Evolutionary conservation across 2,329 filamentous ascomycete genomes (phyloP).

Genomic region (Thielaviopsis punctulata): DNA sequence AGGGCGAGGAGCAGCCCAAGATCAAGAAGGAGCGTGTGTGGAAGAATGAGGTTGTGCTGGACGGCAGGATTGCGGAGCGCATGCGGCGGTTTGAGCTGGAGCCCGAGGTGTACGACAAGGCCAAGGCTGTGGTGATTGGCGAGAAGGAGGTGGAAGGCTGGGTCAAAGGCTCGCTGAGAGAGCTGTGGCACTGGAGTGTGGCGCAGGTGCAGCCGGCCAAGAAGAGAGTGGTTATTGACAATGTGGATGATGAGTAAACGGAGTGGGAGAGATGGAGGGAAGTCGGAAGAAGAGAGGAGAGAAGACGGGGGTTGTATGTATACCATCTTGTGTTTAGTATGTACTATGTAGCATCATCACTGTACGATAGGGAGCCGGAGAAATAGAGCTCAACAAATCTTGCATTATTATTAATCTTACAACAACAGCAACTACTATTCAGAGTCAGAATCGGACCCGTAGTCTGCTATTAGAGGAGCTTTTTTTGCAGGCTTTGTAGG

Average conservation of each 20-base stretch:
- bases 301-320: background rate
- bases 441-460: slow-evolving; percentile 28
- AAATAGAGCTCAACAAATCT: background rate
- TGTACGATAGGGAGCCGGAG: background rate
- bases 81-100: slow-evolving; percentile 66
- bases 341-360: slow-evolving; percentile 8
- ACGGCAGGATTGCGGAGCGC: slow-evolving; percentile 54
- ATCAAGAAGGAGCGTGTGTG: slow-evolving; percentile 49
- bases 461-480: slow-evolving; percentile 29
- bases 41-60: slow-evolving; percentile 56
- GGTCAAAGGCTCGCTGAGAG: slow-evolving; percentile 42
- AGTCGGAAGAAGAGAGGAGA: too few species aligned
- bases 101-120: slow-evolving; percentile 51
- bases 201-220: slow-evolving; percentile 23
- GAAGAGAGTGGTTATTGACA: slow-evolving; percentile 24
- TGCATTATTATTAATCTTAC: too few species aligned
- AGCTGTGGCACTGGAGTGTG: slow-evolving; percentile 34
- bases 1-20: slow-evolving; percentile 24
- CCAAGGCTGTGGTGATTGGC: slow-evolving; percentile 41
- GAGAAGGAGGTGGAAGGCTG: slow-evolving; percentile 55
- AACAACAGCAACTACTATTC: background rate
- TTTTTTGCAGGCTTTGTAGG: slow-evolving; percentile 11
- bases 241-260: slow-evolving; percentile 21
- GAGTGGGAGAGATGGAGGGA: background rate
- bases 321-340: slow-evolving; percentile 10